Evolutionary conservation across 2,329 filamentous ascomycete species (phyloP), one percentile per base, ranked within the genome.

Genomic region (Diaporthe batatas): DNA sequence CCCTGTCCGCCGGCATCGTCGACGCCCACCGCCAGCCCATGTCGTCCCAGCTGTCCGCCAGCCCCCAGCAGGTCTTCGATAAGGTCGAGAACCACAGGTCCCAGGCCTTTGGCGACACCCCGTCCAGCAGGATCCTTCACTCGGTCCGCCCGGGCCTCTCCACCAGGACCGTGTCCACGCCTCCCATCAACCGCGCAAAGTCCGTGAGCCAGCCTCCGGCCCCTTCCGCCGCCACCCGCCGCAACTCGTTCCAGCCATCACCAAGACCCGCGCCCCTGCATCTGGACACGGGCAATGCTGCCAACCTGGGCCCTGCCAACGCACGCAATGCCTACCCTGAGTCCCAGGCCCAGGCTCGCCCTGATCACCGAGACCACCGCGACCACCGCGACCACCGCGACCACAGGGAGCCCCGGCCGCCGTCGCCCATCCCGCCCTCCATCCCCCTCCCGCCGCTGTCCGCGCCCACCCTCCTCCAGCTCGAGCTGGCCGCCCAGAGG

Each of bases 401-500:
- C 0, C 82, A 85, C 0, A 67, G 47, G 39, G 72, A 67, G 16
- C 55, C 62, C 6, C 69, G 72, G 21, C 75, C 84, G 0, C 83
- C 86, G 0, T 88, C 88, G 8, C 86, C 87, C 1, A 85, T 90
- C 2, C 85, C 87, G 16, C 83, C 87, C 12, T 81, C 86, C 2
- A 90, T 92, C 71, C 90, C 90, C 7, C 83, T 92, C 0, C 90
- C 90, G 14, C 91, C 91, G 12, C 91, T 92, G 89, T 92, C 90
- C 0, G 85, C 92, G 34, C 90, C 90, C 3, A 92, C 90, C 1
- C 86, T 92, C 67, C 82, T 92, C 2, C 90, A 92, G 77, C 86
- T 92, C 0, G 91, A 92, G 77, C 82, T 92, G 14, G 89, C 91
- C 1, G 89, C 88, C 5, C 86, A 90, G 71, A 84, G 88, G 42